phyloP scores from a whole-genome alignment of 306 rosid species.

The Ormosia semicastrata region DNA sequence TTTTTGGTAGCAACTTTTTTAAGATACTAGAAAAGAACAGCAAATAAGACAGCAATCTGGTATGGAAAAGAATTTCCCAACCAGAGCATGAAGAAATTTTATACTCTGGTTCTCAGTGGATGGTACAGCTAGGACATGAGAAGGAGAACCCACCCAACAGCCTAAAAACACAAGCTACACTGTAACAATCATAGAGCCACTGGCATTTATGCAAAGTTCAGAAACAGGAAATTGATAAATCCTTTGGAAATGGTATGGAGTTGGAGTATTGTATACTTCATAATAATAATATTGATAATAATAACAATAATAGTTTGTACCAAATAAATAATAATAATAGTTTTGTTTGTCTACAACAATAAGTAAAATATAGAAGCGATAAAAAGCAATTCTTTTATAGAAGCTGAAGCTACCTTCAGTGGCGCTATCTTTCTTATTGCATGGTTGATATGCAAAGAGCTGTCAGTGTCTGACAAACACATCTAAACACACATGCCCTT shows the following conservation, averaged over 20 bases:
- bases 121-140: conserved; percentile 37
- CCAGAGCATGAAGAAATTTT: conserved; percentile 23
- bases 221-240: conserved; percentile 15
- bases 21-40: background rate
- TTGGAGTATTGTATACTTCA: background rate
- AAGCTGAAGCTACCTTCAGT: background rate
- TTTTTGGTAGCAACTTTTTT: background rate
- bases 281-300: background rate
- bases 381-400: background rate
- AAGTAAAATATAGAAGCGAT: background rate
- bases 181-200: conserved; percentile 13
- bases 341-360: background rate
- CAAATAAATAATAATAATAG: background rate
- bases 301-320: no score
- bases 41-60: conserved; percentile 29
- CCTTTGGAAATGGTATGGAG: background rate
- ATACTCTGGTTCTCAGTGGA: conserved; percentile 6
- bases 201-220: conserved; percentile 30
- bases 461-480: conserved; percentile 67
- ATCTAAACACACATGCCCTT: conserved; percentile 54
- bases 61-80: conserved; percentile 18
- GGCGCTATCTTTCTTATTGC: background rate
- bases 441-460: conserved; percentile 50
- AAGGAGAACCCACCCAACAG: conserved; percentile 49
- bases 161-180: conserved; percentile 34